These are phyloP conservation scores for Cyberlindnera meyerae DNA, from an alignment of 805 yeast genomes.

Conservation along the genomic window DNA sequence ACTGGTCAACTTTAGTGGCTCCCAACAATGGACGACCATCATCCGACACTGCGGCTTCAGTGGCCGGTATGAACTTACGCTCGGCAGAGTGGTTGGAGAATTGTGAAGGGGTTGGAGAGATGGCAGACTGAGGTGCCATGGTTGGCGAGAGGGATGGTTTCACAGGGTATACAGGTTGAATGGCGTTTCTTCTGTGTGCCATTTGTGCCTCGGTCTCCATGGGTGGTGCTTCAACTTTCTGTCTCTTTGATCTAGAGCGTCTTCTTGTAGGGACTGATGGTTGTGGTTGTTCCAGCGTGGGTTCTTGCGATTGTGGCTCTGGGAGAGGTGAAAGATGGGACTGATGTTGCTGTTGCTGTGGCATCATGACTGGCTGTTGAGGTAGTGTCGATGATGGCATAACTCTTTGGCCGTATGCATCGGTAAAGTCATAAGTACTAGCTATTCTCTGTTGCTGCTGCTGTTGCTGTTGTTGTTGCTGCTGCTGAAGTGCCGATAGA, in stretches of 20 bases:
- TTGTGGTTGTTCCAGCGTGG: neutral
- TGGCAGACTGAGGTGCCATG: conserved; percentile 1
- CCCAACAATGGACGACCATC: conserved; percentile 73
- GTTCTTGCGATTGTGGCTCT: neutral
- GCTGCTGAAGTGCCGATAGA: conserved; percentile 5
- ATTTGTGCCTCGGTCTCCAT: neutral
- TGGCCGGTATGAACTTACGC: conserved; percentile 37
- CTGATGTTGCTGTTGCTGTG: conserved; percentile 2
- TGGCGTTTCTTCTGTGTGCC: conserved; percentile 11
- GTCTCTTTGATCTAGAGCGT: conserved; percentile 4
- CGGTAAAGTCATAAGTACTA: conserved; percentile 1
- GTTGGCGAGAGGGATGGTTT: conserved; percentile 10
- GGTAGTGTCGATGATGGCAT: too few species aligned
- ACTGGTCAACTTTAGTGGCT: conserved; percentile 83
- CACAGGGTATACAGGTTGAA: conserved; percentile 10
- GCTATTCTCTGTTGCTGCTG: conserved; percentile 6
- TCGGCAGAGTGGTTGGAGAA: conserved; percentile 14
- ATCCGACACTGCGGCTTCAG: conserved; percentile 43
- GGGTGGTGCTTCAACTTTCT: conserved; percentile 3
- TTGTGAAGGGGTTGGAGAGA: conserved; percentile 11
- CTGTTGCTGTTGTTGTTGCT: conserved; percentile 8
- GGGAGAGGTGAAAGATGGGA: conserved; percentile 1
- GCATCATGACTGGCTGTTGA: too few species aligned
- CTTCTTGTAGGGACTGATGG: conserved; percentile 5
- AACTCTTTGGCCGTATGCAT: conserved; percentile 2